These are phyloP conservation scores for Colletotrichum simmondsii DNA, from an alignment of 2,329 filamentous ascomycete genomes.

Conservation along the genomic window DNA sequence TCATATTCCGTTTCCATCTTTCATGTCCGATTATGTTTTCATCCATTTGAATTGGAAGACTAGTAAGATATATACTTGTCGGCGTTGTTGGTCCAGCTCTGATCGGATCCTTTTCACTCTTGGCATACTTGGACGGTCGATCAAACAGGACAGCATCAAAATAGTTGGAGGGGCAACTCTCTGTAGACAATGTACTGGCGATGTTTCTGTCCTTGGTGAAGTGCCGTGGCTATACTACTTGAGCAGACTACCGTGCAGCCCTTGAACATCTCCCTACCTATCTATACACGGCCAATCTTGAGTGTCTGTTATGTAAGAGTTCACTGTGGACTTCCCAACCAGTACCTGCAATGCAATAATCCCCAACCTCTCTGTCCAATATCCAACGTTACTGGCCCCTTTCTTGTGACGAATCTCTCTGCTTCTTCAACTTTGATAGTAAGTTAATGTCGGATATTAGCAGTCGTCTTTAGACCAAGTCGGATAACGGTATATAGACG, in stretches of 20 bases:
- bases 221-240: conserved; percentile 76
- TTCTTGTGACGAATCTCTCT: too few relatives aligned
- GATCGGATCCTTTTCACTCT: conserved; percentile 45
- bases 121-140: conserved; percentile 45
- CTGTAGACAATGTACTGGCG: conserved; percentile 65
- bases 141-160: conserved; percentile 57
- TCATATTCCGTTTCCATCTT: conserved; percentile 19
- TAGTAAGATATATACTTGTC: neutral
- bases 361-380: too few relatives aligned
- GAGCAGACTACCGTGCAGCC: conserved; percentile 73
- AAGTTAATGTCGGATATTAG: too few relatives aligned
- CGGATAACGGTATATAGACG: too few relatives aligned
- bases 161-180: conserved; percentile 60
- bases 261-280: conserved; percentile 72
- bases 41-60: conserved; percentile 16
- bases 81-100: neutral
- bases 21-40: neutral
- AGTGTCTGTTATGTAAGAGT: neutral
- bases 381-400: too few relatives aligned
- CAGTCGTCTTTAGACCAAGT: too few relatives aligned
- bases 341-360: neutral
- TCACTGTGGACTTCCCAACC: neutral
- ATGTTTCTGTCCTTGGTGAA: conserved; percentile 74
- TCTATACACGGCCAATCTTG: conserved; percentile 61
- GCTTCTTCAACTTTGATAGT: too few relatives aligned